phyloP scores from a whole-genome alignment of 345 rosid genomes.

The Aquilaria yunnanensis region DNA sequence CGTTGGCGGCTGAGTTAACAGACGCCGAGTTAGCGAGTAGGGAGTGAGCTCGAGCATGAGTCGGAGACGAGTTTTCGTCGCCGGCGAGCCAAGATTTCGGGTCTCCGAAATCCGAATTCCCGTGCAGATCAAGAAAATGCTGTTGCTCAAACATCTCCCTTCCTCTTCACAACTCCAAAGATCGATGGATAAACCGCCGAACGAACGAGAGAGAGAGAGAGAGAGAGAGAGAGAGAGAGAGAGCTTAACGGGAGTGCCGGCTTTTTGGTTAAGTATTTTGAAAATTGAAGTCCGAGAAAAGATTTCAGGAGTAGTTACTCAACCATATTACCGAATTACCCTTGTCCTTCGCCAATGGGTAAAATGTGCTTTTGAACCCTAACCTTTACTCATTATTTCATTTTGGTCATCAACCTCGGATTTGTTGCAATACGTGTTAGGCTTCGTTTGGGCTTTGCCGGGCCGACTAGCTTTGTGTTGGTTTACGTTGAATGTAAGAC shows the following conservation, averaged over 20 bases:
- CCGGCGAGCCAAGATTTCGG: conserved; percentile 64
- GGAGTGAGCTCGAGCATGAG: conserved; percentile 22
- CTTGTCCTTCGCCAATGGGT: no score
- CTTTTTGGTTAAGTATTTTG: neutral
- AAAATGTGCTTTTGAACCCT: no score
- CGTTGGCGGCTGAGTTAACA: conserved; percentile 20
- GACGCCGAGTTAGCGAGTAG: conserved; percentile 8
- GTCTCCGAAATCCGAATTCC: conserved; percentile 53
- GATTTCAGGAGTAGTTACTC: no score
- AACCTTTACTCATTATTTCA: no score
- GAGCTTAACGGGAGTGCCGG: neutral
- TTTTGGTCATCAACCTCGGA: no score
- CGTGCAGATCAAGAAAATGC: conserved; percentile 53
- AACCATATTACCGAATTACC: no score
- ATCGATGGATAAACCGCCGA: neutral
- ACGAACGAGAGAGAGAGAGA: neutral
- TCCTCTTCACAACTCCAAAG: neutral
- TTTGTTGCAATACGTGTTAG: no score
- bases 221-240: neutral
- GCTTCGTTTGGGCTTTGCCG: no score
- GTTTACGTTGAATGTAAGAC: neutral
- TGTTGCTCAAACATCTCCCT: conserved; percentile 49
- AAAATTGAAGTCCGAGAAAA: no score
- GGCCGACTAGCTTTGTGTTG: no score
- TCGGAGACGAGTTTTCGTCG: conserved; percentile 39